Evolutionary conservation across 352 stramenopile species (phyloP), one percentile per base, ranked within the genome.

Genomic region (Pythium myriotylum): DNA sequence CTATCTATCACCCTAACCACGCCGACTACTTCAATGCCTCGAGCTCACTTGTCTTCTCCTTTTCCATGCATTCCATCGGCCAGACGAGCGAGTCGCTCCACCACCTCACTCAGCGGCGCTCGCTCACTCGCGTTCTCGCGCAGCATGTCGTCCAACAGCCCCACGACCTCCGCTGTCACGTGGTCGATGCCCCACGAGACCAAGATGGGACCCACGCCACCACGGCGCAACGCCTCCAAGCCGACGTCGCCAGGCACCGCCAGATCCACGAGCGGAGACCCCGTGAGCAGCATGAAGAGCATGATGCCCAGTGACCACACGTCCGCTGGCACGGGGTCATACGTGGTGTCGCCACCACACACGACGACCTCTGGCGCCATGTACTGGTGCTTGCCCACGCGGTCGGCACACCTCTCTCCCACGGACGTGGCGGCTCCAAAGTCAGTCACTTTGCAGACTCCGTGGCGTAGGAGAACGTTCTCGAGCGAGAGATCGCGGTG

Each of bases 381-480:
- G 62, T 81, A 79, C 52, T 62, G 61, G 20, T 23, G 43, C 48
- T 65, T 65, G n/a, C 57, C 47, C 19, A 54, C 57, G 32, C 57
- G 37, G 1, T 65, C 47, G 19, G 48, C 17, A 13, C 40, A 43
- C 22, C 43, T 20, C 5, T 53, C 10, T 17, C 52, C 49, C 9
- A 37, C 59, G 59, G 33, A 57, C 3, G 58, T 72, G 33, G 64
- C 74, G 29, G 86, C 68, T 1, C 81, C 76, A 39, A 88, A 87
- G 54, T 88, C 76, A 5, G 67, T 58, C 39, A 88, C 65, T 57
- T 90, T 88, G 63, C 70, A 74, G 33, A 50, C 50, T 17, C 70
- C 76, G 27, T 76, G 57, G 17, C 43, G 35, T 19, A 88, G 53
- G 12, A 88, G 69, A 16, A 88, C 62, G 59, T 78, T 81, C 56